Percentiles rank a stretch among this genome's conserved stretches.
Evolutionary conservation across 83 land plant species (phyloP).

Genomic region (Diphasiastrum complanatum): DNA sequence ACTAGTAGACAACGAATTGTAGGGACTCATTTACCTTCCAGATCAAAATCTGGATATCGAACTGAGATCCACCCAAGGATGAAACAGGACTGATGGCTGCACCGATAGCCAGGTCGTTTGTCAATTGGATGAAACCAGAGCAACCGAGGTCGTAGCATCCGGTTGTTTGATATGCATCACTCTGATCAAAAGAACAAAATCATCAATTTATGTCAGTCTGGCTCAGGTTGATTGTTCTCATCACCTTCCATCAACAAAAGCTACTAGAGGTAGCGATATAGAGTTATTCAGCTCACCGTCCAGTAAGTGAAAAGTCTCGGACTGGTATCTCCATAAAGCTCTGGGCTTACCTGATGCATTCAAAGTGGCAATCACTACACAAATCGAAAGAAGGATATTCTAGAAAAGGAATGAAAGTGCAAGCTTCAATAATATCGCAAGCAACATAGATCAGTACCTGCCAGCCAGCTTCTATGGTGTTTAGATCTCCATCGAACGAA

Average conservation of each 20-base stretch:
- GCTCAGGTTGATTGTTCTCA: too few relatives aligned
- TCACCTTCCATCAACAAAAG: too few relatives aligned
- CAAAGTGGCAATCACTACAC: too few relatives aligned
- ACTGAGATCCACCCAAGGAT: conserved; percentile 45
- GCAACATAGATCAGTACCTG: too few relatives aligned
- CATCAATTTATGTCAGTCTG: too few relatives aligned
- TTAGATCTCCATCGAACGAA: conserved; percentile 50
- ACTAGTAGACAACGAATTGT: background rate
- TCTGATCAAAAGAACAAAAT: too few relatives aligned
- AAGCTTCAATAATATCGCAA: too few relatives aligned
- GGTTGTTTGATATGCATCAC: conserved; percentile 64
- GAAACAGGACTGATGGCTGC: conserved; percentile 73
- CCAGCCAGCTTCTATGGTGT: conserved; percentile 89
- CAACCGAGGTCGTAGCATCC: conserved; percentile 77
- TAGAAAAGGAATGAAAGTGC: too few relatives aligned
- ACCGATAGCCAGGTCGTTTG: conserved; percentile 61
- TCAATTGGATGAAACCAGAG: conserved; percentile 76
- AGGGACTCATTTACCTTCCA: conserved; percentile 68
- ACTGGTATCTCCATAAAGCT: conserved; percentile 58
- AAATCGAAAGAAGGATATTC: too few relatives aligned
- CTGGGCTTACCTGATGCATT: conserved; percentile 58
- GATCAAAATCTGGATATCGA: conserved; percentile 52
- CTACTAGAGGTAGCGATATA: too few relatives aligned
- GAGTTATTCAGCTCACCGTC: conserved; percentile 60
- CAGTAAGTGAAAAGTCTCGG: conserved; percentile 80